Percentiles rank a stretch among this genome's conserved stretches.
Conservation (phyloP, 202 grass and related monocot genomes). For the Saccharum hybrid region DNA sequence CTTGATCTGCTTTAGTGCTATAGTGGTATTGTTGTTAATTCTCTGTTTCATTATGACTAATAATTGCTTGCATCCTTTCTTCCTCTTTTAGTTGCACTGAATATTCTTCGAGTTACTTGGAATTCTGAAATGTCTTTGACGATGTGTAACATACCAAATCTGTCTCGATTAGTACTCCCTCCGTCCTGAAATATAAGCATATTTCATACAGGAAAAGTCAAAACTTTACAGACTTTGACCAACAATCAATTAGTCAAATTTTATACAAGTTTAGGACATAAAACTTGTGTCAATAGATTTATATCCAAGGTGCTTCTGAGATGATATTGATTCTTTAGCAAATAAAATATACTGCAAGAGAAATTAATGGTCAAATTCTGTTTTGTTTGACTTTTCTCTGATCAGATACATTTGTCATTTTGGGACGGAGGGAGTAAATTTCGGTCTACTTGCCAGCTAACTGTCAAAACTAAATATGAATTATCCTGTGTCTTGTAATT, state of each 20-base stretch:
- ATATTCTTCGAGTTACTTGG: conserved; percentile 20
- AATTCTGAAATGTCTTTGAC: neutral
- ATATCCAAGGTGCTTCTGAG: neutral
- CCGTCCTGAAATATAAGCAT: neutral
- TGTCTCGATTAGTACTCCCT: conserved; percentile 1
- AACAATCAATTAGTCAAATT: neutral
- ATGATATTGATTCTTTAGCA: neutral
- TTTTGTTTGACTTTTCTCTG: neutral
- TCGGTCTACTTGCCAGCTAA: neutral
- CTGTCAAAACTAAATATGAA: conserved; percentile 21
- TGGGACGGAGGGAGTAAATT: neutral
- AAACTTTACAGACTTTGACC: neutral
- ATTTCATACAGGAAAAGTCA: neutral
- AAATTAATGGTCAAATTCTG: neutral
- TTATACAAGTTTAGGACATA: neutral
- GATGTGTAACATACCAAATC: neutral
- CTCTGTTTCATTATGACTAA: neutral
- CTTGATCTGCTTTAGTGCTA: neutral
- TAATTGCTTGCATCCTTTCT: neutral
- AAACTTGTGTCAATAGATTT: neutral
- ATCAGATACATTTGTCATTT: neutral
- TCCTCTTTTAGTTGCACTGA: neutral
- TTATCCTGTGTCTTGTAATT: neutral
- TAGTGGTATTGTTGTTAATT: conserved; percentile 19
- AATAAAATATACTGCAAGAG: neutral